phyloP scores from a whole-genome alignment of 1,284 basidiomycete genomes.

The Ustilago bromivora region DNA sequence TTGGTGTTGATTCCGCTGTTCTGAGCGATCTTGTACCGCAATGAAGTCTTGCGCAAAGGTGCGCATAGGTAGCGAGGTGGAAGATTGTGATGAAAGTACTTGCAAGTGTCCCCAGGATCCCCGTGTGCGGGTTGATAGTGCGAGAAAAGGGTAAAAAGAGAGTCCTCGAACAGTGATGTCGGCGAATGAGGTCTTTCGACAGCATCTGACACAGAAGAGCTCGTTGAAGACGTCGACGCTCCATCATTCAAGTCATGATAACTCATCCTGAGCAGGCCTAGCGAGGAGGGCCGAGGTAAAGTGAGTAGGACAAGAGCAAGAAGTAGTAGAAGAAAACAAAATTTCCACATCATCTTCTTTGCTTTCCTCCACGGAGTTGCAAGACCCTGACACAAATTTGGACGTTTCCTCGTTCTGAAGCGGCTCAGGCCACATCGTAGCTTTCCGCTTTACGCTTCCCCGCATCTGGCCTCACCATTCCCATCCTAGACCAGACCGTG shows the following conservation, averaged over 20 bases:
- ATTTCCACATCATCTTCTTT: not conserved
- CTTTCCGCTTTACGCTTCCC: not conserved
- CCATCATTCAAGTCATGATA: conserved; percentile 9
- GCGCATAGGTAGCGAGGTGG: conserved; percentile 29
- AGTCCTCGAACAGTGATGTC: conserved; percentile 58
- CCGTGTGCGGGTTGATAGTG: conserved; percentile 62
- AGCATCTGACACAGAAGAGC: not conserved
- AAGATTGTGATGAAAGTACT: conserved; percentile 46
- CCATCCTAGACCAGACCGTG: not conserved
- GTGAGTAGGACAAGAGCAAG: not conserved
- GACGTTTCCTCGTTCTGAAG: not conserved
- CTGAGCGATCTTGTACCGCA: conserved; percentile 53
- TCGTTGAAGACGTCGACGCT: conserved; percentile 10
- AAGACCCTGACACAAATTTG: conserved; percentile 3
- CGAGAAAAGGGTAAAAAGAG: conserved; percentile 61
- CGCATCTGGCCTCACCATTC: not conserved
- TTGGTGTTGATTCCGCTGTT: conserved; percentile 55
- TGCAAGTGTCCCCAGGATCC: conserved; percentile 54
- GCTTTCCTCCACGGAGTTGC: not conserved
- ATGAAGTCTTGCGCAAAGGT: not conserved
- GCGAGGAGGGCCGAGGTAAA: not conserved
- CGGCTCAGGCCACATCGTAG: not conserved
- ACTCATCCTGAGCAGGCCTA: not conserved
- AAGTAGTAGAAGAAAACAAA: conserved; percentile 3
- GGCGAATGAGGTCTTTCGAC: conserved; percentile 28